Conservation (phyloP, 1,284 basidiomycete genomes). For the Sanguinoderma infundibulare region DNA sequence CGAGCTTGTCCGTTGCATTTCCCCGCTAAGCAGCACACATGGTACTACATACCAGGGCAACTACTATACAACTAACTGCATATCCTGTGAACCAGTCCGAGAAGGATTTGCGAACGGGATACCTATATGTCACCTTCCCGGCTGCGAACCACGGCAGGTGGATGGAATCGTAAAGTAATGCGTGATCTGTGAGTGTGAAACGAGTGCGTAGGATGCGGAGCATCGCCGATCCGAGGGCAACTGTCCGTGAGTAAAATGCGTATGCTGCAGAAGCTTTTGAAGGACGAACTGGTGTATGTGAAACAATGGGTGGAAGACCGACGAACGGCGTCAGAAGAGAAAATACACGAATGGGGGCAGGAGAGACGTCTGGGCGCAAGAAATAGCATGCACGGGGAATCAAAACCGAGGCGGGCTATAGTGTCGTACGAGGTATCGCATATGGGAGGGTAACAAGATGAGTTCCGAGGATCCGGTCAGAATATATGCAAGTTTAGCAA, state of each 20-base stretch:
- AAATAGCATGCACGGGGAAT: background rate
- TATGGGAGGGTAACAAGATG: background rate
- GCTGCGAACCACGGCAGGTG: background rate
- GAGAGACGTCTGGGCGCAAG: conserved; percentile 11
- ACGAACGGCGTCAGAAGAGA: background rate
- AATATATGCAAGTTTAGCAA: conserved; percentile 10
- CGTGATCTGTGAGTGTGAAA: background rate
- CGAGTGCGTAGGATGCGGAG: background rate
- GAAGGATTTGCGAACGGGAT: background rate
- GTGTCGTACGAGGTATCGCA: conserved; percentile 11
- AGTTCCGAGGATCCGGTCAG: background rate
- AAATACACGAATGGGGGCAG: background rate
- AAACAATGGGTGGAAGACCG: too few species aligned
- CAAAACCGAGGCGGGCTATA: background rate
- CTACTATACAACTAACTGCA: background rate
- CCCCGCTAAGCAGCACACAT: background rate
- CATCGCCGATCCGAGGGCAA: background rate
- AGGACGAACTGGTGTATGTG: background rate
- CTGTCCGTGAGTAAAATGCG: background rate
- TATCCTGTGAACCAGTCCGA: background rate
- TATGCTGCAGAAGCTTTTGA: background rate
- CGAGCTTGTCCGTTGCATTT: background rate
- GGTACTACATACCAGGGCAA: background rate
- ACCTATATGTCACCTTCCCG: background rate
- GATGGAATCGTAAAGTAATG: background rate